Conservation (phyloP, 257 asterid species). For the Plantago elongata region DNA sequence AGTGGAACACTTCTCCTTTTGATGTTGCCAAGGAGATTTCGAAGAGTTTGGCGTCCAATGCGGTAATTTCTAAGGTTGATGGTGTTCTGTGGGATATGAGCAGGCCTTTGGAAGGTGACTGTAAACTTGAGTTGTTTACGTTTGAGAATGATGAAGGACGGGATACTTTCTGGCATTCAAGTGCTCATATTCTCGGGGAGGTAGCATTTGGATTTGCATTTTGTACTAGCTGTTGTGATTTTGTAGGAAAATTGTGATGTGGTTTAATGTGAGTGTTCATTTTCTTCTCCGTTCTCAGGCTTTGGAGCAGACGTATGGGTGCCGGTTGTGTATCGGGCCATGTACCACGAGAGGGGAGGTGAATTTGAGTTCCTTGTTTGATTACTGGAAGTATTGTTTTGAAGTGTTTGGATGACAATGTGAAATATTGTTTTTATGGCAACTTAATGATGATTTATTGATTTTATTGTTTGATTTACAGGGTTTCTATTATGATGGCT, state of each 20-base stretch:
- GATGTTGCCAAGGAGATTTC: constrained; percentile 94
- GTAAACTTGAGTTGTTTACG: constrained; percentile 68
- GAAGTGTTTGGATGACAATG: neutral
- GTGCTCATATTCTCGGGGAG: constrained; percentile 99
- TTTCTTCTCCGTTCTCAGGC: constrained; percentile 37
- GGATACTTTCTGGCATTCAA: constrained; percentile 97
- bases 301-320: constrained; percentile 87
- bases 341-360: constrained; percentile 97
- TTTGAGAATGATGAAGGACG: constrained; percentile 91
- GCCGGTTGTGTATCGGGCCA: constrained; percentile 86
- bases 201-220: constrained; percentile 22
- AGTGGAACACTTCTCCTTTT: constrained; percentile 76
- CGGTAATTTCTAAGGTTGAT: constrained; percentile 76
- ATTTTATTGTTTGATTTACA: constrained; percentile 31
- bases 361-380: constrained; percentile 11
- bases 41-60: constrained; percentile 81
- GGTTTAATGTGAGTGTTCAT: constrained; percentile 5
- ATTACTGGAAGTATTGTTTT: neutral
- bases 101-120: constrained; percentile 87
- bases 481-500: constrained; percentile 97
- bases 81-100: constrained; percentile 82
- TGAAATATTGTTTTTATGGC: neutral
- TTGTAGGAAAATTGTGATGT: neutral
- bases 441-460: constrained; percentile 17
- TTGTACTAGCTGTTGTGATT: constrained; percentile 2